Percentiles rank a stretch among this genome's conserved stretches.
Evolutionary conservation across 331 rosid genomes (phyloP).

Genomic region (Cydonia oblonga): DNA sequence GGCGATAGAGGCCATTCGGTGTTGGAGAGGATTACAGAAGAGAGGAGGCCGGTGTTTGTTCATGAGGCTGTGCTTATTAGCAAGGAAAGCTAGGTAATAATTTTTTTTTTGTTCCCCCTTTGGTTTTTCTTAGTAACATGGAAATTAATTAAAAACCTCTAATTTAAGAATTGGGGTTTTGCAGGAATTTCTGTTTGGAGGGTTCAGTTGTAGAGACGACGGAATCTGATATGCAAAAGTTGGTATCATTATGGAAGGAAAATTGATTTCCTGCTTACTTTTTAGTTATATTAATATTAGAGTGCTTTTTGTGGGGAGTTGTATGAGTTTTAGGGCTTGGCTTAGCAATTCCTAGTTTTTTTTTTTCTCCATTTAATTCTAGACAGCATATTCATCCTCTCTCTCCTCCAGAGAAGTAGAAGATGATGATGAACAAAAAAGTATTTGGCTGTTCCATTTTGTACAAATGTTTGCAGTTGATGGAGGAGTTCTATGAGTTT

Average conservation of each 20-base stretch:
- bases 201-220: constrained; percentile 28
- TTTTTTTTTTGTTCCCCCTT: background rate
- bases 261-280: background rate
- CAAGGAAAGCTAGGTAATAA: constrained; percentile 55
- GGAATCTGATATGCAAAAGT: background rate
- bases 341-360: background rate
- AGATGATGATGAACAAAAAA: background rate
- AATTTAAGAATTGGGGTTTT: background rate
- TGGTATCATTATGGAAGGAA: background rate
- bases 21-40: constrained; percentile 45
- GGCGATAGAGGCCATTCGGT: constrained; percentile 32
- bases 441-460: constrained; percentile 9
- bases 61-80: constrained; percentile 35
- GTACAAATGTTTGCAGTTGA: constrained; percentile 21
- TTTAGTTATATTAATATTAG: background rate
- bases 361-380: background rate
- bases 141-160: background rate
- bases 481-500: constrained; percentile 1
- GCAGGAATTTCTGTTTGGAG: constrained; percentile 40
- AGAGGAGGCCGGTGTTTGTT: constrained; percentile 30
- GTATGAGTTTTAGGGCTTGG: background rate
- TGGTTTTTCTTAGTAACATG: background rate
- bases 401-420: constrained; percentile 2
- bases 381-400: background rate
- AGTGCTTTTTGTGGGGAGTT: background rate